Evolutionary conservation across 208 protist genomes (phyloP).

Genomic region (Trypanosoma conorhini): DNA sequence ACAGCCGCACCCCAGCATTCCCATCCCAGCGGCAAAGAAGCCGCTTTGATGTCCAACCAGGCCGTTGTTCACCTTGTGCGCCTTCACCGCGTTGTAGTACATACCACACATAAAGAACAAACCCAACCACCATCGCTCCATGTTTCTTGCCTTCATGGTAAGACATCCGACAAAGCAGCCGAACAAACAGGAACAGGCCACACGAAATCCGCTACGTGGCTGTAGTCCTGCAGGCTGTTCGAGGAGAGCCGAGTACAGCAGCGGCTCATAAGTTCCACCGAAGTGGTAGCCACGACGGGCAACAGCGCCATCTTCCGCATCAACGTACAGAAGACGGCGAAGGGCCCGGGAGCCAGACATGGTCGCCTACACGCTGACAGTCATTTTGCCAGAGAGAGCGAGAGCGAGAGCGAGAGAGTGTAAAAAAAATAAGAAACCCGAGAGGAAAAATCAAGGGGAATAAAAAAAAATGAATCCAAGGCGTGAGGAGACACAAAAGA

Average conservation of each 20-base stretch:
- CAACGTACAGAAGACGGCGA: constrained; percentile 64
- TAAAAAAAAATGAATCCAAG: background rate
- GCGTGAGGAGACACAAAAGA: background rate
- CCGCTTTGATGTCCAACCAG: constrained; percentile 83
- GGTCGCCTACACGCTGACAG: background rate
- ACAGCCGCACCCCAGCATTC: constrained; percentile 47
- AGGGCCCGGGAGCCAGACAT: constrained; percentile 81
- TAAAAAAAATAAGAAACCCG: constrained; percentile 10
- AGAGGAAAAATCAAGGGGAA: constrained; percentile 1
- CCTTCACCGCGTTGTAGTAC: constrained; percentile 84
- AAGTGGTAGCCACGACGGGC: constrained; percentile 69
- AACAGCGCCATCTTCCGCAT: constrained; percentile 45
- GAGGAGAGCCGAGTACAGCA: constrained; percentile 42
- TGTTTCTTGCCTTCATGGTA: constrained; percentile 74
- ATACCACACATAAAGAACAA: constrained; percentile 74
- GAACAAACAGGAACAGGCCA: constrained; percentile 50
- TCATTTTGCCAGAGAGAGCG: constrained; percentile 3
- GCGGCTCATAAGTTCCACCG: constrained; percentile 55
- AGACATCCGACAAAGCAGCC: constrained; percentile 61
- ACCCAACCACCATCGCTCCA: constrained; percentile 84
- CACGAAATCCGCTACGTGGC: constrained; percentile 53
- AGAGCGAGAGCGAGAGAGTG: constrained; percentile 12
- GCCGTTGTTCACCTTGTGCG: constrained; percentile 85
- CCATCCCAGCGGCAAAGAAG: constrained; percentile 85
- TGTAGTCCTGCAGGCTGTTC: constrained; percentile 53